Base-by-base conservation (phyloP, 108 stramenopile genomes). In the Skeletonema marinoi region DNA sequence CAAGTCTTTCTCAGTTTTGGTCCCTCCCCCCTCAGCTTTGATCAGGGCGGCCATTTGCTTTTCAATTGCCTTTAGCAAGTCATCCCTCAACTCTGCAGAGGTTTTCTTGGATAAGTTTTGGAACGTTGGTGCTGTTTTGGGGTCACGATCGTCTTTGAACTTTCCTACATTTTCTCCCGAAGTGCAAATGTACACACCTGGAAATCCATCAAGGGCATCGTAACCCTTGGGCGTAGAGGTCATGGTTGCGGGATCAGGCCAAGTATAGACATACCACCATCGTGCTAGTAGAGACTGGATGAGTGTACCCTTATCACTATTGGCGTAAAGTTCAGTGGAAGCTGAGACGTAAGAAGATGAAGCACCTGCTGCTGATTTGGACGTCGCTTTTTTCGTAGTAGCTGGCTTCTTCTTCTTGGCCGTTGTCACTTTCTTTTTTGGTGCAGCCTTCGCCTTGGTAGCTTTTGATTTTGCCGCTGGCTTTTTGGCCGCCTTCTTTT, bases 231-330 rank as follows among this genome's bases (percentile, higher is more conserved):
- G 96, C 31, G 91, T 85, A 17, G 85, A 48, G n/a, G 87, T 84
- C 9, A 92, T 63, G 36, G 72, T 54, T 56, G 67, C 65, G 14
- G 81, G 85, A 80, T 82, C 84, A 16, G 95, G 97, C 97, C 97
- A 97, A 61, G 87, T 60, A 58, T 96, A 91, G 32, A 96, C 94
- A 73, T 98, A 97, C 98, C 98, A 98, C 98, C 98, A 98, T 60
- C 98, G 91, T 67, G 85, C 86, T 25, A 98, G 80, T 16, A 98
- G 78, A 66, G 86, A 77, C 77, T 96, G 95, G 64, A 97, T 88
- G 66, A 98, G 77, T 69, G 88, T 79, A 13, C 98, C 98, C 84
- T 98, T 97, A 35, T 86, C 80, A 38, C 73, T 71, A 41, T 77
- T 68, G 33, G 61, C 33, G 78, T 80, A 85, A 21, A 59, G 70